Base-by-base conservation (phyloP, 768 basidiomycete species). In the Suillus discolor region DNA sequence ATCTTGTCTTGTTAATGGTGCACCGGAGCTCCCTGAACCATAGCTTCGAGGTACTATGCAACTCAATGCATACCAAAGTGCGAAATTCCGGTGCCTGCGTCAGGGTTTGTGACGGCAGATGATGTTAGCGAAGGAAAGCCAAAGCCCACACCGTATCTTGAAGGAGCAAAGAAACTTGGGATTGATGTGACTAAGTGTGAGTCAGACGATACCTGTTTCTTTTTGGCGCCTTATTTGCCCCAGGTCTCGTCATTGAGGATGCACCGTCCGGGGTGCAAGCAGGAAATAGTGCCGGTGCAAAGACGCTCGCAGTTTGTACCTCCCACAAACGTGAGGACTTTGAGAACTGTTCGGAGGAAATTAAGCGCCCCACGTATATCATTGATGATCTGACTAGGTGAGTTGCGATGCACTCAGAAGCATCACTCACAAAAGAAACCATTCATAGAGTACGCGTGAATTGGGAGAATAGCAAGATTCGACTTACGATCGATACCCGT, bases 131-230 rank as follows among this genome's bases (percentile, higher is more conserved):
- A 77, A 13, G 78, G 83, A 60, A 69, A 75, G 67, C 94, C 94
- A 54, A 96, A 96, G 79, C 95, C 95, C n/a, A 93, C 86, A 42
- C 96, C 96, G 25, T 97, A 96, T 77, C 79, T 95, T 16, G 85
- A 87, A 0, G 94, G 94, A 13, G 93, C 94, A 20, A 69, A 77
- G 62, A 81, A 79, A 57, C 85, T 89, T 65, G 80, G 79, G n/a
- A 82, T 85, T 28, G 79, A 87, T 57, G 80, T 88, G 2, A 76
- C 74, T 25, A 85, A 85, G 59, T 94, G 91, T 88, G 59, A 64
- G 85, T 71, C 31, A 45, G 31, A 18, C 13, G 23, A 38, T 28
- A 28, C 41, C 42, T 13, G 15, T 51, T 61, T 42, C 16, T 25
- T 18, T 12, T 53, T 12, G 15, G 28, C 44, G 45, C 34, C 61